Evolutionary conservation across 768 basidiomycete genomes (phyloP).

Genomic region (Suillus brevipes): DNA sequence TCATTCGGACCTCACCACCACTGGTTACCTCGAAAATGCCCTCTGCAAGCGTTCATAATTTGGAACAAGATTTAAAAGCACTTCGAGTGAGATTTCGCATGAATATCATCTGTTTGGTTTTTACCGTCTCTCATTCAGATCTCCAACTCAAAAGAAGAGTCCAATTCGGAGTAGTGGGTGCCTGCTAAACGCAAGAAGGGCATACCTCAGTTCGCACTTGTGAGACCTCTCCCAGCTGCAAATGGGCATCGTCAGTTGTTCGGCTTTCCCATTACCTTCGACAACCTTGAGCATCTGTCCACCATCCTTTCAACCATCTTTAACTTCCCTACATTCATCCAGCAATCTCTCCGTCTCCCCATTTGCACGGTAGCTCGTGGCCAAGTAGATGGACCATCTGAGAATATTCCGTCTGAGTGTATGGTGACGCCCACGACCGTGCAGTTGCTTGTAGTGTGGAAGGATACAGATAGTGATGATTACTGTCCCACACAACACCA

Average conservation of each 20-base stretch:
- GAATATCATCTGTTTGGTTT: no score
- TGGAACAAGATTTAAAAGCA: no score
- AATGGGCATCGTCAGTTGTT: neutral
- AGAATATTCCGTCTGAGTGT: constrained; percentile 2
- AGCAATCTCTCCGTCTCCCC: neutral
- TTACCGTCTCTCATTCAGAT: neutral
- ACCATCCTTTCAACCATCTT: constrained; percentile 2
- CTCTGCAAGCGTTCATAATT: no score
- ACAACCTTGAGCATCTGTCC: neutral
- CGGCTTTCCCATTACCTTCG: neutral
- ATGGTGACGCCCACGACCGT: neutral
- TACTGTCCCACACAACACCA: neutral
- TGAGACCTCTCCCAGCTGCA: neutral
- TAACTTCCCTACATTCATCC: neutral
- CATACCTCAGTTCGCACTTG: neutral
- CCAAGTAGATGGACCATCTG: neutral
- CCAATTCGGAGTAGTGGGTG: neutral
- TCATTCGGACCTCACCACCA: no score
- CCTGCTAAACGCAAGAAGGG: neutral
- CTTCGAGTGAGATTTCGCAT: no score
- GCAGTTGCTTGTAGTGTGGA: constrained; percentile 2
- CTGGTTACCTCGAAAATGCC: no score
- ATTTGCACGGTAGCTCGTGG: neutral
- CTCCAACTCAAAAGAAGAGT: neutral
- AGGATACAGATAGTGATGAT: neutral